Evolutionary conservation across 306 rosid species (phyloP), one percentile per base, ranked within the genome.

Genomic region (peach (Prunus persica)): DNA sequence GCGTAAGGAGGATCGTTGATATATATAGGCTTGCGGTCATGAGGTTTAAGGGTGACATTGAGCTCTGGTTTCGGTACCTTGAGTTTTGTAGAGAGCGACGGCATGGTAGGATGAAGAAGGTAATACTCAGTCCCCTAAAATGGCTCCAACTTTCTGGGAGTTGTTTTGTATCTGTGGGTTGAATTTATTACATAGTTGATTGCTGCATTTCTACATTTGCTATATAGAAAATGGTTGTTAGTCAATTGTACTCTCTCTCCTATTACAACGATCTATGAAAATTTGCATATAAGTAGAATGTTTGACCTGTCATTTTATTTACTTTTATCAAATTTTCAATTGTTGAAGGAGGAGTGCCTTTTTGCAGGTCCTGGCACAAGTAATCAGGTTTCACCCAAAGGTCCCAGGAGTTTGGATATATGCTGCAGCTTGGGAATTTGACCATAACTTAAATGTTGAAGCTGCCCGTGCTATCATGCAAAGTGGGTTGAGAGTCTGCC

Each of bases 361-460:
- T 74, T 66, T 79, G 77, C 77, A 95, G 98, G 96, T 87, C 45
- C 84, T 95, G 67, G 93, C 95, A 30, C 89, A 90, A 73, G 80
- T 86, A 77, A 80, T 90, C 55, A 87, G 96, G 84, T 89, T 92
- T 82, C 98, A 95, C 65, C 93, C 98, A 12, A 95, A 89, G 84
- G 93, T 90, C 65, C 93, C 97, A 0, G 91, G 92, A 61, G 91
- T 88, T 78, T 95, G 98, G 98, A 88, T 95, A 19, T 95, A 95
- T 84, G 96, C 96, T 76, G 98, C 98, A 28, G 96, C 97, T 85
- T 95, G 98, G 98, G 98, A 95, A 84, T 95, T 95, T 71, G 97
- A 90, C 84, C 88, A 83, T 67, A 89, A 89, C 86, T 80, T 84
- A 76, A 95, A 95, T 80, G 93, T 89, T 15, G 85, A 80, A 43